Conservation (phyloP, 2,329 filamentous ascomycete genomes). For the Dryadomyces sulphureus region DNA sequence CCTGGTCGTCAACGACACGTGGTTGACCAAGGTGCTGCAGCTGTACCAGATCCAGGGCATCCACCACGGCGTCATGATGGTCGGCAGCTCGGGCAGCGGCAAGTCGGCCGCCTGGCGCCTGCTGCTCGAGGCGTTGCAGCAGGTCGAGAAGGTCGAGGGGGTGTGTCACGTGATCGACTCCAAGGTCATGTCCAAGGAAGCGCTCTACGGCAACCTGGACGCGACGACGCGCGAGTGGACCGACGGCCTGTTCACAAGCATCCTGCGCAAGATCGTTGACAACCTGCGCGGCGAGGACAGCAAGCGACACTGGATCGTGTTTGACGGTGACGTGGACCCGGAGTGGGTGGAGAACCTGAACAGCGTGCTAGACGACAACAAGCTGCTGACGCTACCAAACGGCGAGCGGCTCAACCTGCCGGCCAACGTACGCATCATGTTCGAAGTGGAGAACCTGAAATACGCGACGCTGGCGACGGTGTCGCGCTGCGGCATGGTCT, state of each 20-base stretch:
- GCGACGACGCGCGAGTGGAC: constrained; percentile 98
- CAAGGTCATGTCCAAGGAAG: constrained; percentile 99
- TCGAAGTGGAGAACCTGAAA: constrained; percentile 94
- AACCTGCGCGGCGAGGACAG: constrained; percentile 93
- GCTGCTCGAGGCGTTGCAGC: constrained; percentile 77
- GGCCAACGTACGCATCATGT: constrained; percentile 96
- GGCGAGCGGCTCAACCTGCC: constrained; percentile 94
- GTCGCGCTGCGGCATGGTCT: constrained; percentile 99
- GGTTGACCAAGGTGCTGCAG: constrained; percentile 96
- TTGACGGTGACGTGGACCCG: constrained; percentile 96
- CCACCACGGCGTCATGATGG: constrained; percentile 99
- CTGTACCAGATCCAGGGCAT: constrained; percentile 96
- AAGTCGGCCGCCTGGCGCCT: constrained; percentile 95
- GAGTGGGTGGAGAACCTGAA: constrained; percentile 99
- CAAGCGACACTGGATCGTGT: constrained; percentile 98
- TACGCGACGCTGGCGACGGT: constrained; percentile 98
- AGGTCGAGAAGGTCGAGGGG: constrained; percentile 81
- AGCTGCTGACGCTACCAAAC: constrained; percentile 89
- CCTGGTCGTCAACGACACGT: constrained; percentile 79
- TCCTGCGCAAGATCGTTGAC: constrained; percentile 94
- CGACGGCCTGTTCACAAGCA: constrained; percentile 94
- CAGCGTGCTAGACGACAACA: constrained; percentile 98
- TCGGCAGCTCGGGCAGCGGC: constrained; percentile 91
- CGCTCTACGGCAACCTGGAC: constrained; percentile 87
- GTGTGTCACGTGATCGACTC: constrained; percentile 97